Base-by-base conservation (phyloP, 2,329 filamentous ascomycete species). In the Remersonia thermophila region DNA sequence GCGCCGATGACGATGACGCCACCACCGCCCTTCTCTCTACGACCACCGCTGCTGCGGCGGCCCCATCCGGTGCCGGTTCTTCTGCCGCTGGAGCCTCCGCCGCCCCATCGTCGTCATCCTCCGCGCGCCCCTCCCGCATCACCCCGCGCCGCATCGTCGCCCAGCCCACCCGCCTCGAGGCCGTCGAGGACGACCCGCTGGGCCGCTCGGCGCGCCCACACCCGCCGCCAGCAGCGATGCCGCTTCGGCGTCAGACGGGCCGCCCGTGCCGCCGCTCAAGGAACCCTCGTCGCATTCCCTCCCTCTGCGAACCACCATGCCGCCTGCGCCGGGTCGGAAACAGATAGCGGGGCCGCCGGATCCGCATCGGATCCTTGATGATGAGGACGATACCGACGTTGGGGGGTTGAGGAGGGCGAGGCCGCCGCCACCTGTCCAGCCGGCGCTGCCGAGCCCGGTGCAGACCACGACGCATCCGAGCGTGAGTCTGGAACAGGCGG, bases 401-500 rank as follows among this genome's bases (percentile, higher is more conserved):
- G 13, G 3, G 26, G 7, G 7, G 10, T n/a, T 27, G 6, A 12
- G 11, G 20, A 12, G 16, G 4, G 35, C 28, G 17, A 67, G 83
- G 44, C 69, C 72, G 39, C 84, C 82, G 33, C 75, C 75, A 25
- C 74, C 75, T 2, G 73, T 80, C 8, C 70, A 74, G 44, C 66
- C 69, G 27, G 67, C 74, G 6, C 62, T 65, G 45, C 67, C 67
- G 14, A 71, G 66, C 39, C 59, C 64, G 18, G 54, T 70, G 23
- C 61, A 63, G 49, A 66, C 58, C 56, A 69, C 61, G 52, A 73
- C 55, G 47, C 76, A 66, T 52, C 86, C 87, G 13, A 94, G 87
- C 55, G 75, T 95, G 47, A 93, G 82, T 57, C 66, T 96, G 38
- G 89, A 96, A 59, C 83, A 93, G 62, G 91, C 91, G 32, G 80